Conservation (phyloP, 2,329 filamentous ascomycete species). For the Pseudogymnoascus sp. region DNA sequence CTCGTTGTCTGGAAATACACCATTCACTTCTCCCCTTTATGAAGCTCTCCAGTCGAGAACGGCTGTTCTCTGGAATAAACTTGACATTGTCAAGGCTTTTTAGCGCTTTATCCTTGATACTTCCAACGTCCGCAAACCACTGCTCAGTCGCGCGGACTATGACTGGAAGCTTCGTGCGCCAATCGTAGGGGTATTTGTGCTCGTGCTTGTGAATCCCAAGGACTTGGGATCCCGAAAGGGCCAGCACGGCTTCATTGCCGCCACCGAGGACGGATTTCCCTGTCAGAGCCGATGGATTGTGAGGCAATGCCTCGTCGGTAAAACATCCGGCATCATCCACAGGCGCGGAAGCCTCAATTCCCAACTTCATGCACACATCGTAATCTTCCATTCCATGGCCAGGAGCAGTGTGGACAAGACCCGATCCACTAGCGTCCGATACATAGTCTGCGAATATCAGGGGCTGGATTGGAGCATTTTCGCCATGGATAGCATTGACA, state of each 20-base stretch:
- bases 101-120: constrained; percentile 70
- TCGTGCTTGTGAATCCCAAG: constrained; percentile 63
- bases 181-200: constrained; percentile 98
- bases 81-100: constrained; percentile 61
- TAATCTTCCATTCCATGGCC: constrained; percentile 98
- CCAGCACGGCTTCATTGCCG: constrained; percentile 63
- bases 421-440: constrained; percentile 80
- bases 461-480: constrained; percentile 50
- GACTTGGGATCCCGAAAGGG: constrained; percentile 59
- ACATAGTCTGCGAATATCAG: constrained; percentile 86
- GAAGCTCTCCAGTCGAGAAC: constrained; percentile 73
- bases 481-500: constrained; percentile 59
- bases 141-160: constrained; percentile 89
- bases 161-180: constrained; percentile 89
- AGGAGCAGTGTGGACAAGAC: constrained; percentile 88
- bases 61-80: constrained; percentile 72
- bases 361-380: constrained; percentile 63
- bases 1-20: constrained; percentile 94
- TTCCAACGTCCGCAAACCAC: constrained; percentile 91
- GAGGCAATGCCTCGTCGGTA: constrained; percentile 70
- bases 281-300: constrained; percentile 57
- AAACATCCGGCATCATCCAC: constrained; percentile 77
- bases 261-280: constrained; percentile 66
- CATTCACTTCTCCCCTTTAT: constrained; percentile 84
- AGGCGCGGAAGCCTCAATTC: constrained; percentile 70